Evolutionary conservation across 2,329 filamentous ascomycete species (phyloP).

Genomic region (Botryotinia narcissicola): DNA sequence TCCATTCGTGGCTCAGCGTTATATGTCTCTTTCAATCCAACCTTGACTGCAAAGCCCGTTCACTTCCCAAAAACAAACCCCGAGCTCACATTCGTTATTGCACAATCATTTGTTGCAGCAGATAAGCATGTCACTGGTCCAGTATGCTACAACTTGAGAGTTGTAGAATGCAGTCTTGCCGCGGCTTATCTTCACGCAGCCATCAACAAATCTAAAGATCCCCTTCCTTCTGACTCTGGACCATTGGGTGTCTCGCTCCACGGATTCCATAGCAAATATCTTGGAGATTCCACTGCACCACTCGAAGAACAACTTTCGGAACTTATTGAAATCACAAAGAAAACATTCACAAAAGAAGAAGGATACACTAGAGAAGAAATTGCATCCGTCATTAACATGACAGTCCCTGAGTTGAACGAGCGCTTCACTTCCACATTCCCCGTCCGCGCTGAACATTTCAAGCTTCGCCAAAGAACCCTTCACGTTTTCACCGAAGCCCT

Average conservation of each 20-base stretch:
- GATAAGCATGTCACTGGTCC: constrained; percentile 95
- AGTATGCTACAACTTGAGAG: constrained; percentile 92
- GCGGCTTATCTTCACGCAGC: constrained; percentile 64
- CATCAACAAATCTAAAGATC: constrained; percentile 54
- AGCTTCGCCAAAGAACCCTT: constrained; percentile 79
- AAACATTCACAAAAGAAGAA: constrained; percentile 71
- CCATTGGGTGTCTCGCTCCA: constrained; percentile 81
- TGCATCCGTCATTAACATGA: constrained; percentile 65
- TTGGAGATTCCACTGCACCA: constrained; percentile 45
- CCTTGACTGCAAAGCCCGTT: constrained; percentile 72
- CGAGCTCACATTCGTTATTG: constrained; percentile 87
- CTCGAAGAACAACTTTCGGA: constrained; percentile 66
- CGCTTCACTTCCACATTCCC: constrained; percentile 86
- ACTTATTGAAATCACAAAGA: constrained; percentile 66
- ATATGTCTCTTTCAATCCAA: constrained; percentile 85
- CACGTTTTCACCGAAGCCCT: constrained; percentile 91
- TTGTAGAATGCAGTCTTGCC: constrained; percentile 91
- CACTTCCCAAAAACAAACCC: constrained; percentile 78
- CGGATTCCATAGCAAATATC: constrained; percentile 83
- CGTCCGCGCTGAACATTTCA: constrained; percentile 82
- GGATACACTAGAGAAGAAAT: constrained; percentile 90
- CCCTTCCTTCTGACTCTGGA: constrained; percentile 72
- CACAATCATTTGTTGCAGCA: constrained; percentile 88
- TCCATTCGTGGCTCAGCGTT: constrained; percentile 81
- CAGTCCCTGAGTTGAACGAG: constrained; percentile 68